Percentiles rank a stretch among this genome's conserved stretches.
phyloP scores from a whole-genome alignment of 2,329 filamentous ascomycete genomes.

The Aspergillus sojae region DNA sequence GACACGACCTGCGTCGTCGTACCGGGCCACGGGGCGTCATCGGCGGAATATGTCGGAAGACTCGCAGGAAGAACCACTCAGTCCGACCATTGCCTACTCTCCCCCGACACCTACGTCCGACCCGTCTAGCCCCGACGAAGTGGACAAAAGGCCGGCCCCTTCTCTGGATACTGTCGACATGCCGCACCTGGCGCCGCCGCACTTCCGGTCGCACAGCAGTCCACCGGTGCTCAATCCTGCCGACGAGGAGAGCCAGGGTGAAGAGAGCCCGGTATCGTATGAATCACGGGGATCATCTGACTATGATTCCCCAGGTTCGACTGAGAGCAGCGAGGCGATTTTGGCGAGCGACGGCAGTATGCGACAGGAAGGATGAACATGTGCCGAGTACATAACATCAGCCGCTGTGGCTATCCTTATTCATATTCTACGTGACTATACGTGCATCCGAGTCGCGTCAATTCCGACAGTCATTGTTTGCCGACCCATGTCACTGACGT shows the following conservation, averaged over 20 bases:
- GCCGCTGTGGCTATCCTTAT: no score
- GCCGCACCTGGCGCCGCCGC: constrained; percentile 25
- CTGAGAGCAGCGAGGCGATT: not conserved
- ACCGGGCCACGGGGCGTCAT: constrained; percentile 28
- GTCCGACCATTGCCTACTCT: constrained; percentile 39
- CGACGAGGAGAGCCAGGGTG: constrained; percentile 12
- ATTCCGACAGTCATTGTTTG: not conserved
- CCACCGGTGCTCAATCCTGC: constrained; percentile 30
- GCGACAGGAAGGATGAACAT: not conserved
- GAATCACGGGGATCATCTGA: constrained; percentile 5
- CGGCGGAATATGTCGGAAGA: constrained; percentile 40
- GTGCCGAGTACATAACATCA: not conserved
- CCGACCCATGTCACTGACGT: not conserved
- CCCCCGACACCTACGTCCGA: constrained; percentile 45
- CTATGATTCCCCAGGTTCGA: not conserved
- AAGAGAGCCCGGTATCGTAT: not conserved
- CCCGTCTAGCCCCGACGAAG: constrained; percentile 19
- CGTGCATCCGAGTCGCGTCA: not conserved
- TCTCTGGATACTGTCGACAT: constrained; percentile 20
- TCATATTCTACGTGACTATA: not conserved
- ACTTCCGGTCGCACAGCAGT: constrained; percentile 35
- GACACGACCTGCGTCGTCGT: constrained; percentile 37
- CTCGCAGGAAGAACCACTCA: constrained; percentile 31
- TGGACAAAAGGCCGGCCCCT: constrained; percentile 6
- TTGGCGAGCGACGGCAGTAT: not conserved